Evolutionary conservation across 1,139 yeast genomes (phyloP).

Genomic region (Suhomyces kunorum): DNA sequence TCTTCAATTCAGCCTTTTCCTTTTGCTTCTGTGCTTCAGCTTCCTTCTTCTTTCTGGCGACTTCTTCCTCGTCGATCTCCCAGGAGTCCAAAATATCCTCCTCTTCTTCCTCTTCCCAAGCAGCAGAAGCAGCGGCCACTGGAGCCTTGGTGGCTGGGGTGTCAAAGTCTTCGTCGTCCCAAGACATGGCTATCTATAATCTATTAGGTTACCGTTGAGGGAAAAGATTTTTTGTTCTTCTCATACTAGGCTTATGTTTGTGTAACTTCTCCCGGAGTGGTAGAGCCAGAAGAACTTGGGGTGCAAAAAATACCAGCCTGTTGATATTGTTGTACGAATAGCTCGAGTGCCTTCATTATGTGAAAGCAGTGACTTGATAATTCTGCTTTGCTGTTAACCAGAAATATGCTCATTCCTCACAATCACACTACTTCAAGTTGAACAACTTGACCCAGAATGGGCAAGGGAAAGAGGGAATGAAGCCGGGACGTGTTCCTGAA

Average conservation of each 20-base stretch:
- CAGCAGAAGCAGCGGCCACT: slow-evolving; percentile 52
- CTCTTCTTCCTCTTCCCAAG: slow-evolving; percentile 85
- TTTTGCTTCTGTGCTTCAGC: slow-evolving; percentile 40
- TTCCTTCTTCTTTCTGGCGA: slow-evolving; percentile 48
- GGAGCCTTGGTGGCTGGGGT: slow-evolving; percentile 49
- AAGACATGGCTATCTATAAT: slow-evolving; percentile 35
- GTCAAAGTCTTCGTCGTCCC: slow-evolving; percentile 92
- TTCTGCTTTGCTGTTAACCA: no score
- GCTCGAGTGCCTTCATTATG: no score
- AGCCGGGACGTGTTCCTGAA: no score
- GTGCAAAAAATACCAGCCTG: no score
- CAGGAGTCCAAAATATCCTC: slow-evolving; percentile 77
- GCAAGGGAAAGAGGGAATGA: no score
- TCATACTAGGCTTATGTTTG: slow-evolving; percentile 4
- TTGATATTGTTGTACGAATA: no score
- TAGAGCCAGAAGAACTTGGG: no score
- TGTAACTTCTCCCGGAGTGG: slow-evolving; percentile 7
- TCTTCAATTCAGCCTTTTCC: slow-evolving; percentile 44
- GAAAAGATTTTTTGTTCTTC: slow-evolving; percentile 11
- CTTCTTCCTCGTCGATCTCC: slow-evolving; percentile 75
- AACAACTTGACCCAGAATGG: no score
- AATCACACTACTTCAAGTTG: no score
- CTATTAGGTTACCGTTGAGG: background rate
- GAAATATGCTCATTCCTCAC: no score
- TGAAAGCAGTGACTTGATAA: no score